A percentile compares a stretch with the other conserved stretches of the same genome.
Evolutionary conservation across 805 yeast species (phyloP).

Genomic region (Clavispora carvajalis): DNA sequence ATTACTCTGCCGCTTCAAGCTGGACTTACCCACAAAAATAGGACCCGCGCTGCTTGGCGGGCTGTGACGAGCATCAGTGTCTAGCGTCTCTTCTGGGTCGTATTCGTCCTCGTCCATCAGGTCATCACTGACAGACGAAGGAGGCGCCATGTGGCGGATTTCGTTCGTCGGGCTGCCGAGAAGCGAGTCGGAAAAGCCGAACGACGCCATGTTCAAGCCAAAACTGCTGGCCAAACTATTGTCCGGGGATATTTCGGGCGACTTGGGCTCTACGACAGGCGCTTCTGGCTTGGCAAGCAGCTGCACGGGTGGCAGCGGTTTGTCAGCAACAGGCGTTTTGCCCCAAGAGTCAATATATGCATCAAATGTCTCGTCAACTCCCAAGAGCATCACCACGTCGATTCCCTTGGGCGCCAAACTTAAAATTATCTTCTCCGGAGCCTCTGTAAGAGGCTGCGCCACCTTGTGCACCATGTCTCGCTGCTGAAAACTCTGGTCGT

Average conservation of each 20-base stretch:
- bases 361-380: slow-evolving; percentile 6
- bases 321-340: not conserved
- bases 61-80: not conserved
- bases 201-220: slow-evolving; percentile 19
- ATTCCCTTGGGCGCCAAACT: slow-evolving; percentile 5
- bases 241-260: not conserved
- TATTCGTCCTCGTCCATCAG: slow-evolving; percentile 16
- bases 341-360: slow-evolving; percentile 12
- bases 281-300: not conserved
- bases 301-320: not conserved
- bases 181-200: slow-evolving; percentile 14
- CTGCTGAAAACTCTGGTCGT: slow-evolving; percentile 22
- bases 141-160: slow-evolving; percentile 2
- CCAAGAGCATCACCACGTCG: slow-evolving; percentile 6
- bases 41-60: slow-evolving; percentile 8
- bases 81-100: slow-evolving; percentile 16
- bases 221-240: slow-evolving; percentile 16
- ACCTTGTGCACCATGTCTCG: slow-evolving; percentile 9
- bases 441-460: not conserved
- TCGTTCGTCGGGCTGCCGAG: slow-evolving; percentile 15
- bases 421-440: slow-evolving; percentile 1
- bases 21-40: slow-evolving; percentile 13
- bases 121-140: slow-evolving; percentile 2
- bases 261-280: not conserved
- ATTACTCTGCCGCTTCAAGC: slow-evolving; percentile 19